A percentile compares a stretch with the other conserved stretches of the same genome.
phyloP scores from a whole-genome alignment of 2,329 filamentous ascomycete species.

The Rhynchosporium secalis region DNA sequence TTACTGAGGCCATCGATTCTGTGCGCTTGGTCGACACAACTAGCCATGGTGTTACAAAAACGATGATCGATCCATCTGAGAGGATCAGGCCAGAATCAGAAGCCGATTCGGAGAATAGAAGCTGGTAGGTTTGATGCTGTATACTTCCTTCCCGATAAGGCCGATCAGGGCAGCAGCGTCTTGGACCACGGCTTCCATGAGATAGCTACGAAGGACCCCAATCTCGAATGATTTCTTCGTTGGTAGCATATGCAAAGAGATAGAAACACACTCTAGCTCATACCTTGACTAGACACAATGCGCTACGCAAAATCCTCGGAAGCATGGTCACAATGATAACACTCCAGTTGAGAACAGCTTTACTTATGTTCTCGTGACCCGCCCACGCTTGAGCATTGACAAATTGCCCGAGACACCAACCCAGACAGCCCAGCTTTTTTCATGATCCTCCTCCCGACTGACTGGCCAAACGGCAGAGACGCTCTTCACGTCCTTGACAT shows the following conservation, averaged over 20 bases:
- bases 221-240: constrained; percentile 20
- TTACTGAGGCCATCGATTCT: constrained; percentile 29
- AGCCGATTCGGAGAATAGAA: constrained; percentile 26
- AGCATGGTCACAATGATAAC: constrained; percentile 28
- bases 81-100: constrained; percentile 23
- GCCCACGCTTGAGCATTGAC: constrained; percentile 23
- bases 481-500: constrained; percentile 29
- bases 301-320: constrained; percentile 16
- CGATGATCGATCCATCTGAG: constrained; percentile 30
- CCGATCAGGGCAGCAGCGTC: background rate
- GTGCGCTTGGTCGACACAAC: constrained; percentile 30
- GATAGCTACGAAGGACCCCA: constrained; percentile 27
- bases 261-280: constrained; percentile 25
- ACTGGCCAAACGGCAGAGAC: constrained; percentile 26
- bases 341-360: constrained; percentile 29
- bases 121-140: constrained; percentile 28
- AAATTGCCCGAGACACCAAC: constrained; percentile 18
- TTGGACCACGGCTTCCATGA: constrained; percentile 31
- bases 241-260: constrained; percentile 27
- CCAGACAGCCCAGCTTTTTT: constrained; percentile 28
- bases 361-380: constrained; percentile 28
- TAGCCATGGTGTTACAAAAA: constrained; percentile 22
- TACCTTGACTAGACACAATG: constrained; percentile 31
- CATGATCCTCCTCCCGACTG: constrained; percentile 19
- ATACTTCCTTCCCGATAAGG: constrained; percentile 20